Evolutionary conservation across 225 moss, liverwort and hornwort genomes (phyloP).

Genomic region (Polytrichum commune): DNA sequence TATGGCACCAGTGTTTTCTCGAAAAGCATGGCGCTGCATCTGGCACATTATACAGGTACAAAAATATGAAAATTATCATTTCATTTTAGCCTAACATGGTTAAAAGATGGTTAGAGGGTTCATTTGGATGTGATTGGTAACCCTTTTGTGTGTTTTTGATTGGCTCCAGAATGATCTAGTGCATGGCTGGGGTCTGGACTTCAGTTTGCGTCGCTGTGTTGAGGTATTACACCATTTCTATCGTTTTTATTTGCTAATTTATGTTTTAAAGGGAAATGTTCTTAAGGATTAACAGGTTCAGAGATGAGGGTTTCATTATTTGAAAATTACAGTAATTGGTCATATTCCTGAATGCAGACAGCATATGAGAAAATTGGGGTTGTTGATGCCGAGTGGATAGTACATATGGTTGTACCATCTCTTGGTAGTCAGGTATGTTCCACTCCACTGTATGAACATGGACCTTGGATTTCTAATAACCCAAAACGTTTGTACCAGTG

Average conservation of each 20-base stretch:
- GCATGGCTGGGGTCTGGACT: conserved; percentile 99
- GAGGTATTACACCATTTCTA: conserved; percentile 42
- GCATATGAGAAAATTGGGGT: conserved; percentile 96
- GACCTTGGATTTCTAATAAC: not conserved
- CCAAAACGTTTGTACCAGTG: not conserved
- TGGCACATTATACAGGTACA: conserved; percentile 96
- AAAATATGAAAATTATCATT: not conserved
- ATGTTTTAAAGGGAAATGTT: too few relatives aligned
- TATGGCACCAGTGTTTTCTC: conserved; percentile 99
- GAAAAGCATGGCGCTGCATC: conserved; percentile 94
- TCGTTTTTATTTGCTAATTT: too few relatives aligned
- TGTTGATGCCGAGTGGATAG: conserved; percentile 93
- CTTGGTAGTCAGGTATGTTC: conserved; percentile 76
- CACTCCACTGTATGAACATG: not conserved
- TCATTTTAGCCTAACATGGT: too few relatives aligned
- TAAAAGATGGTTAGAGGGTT: too few relatives aligned
- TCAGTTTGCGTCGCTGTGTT: conserved; percentile 94
- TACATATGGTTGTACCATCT: conserved; percentile 82
- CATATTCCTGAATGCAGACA: conserved; percentile 52
- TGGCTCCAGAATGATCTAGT: conserved; percentile 91
- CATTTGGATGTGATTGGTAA: too few relatives aligned
- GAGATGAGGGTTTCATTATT: not conserved
- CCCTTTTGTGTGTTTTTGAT: not conserved
- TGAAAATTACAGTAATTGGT: not conserved
- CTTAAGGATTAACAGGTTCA: too few relatives aligned